These are phyloP conservation scores for Vaccinium macrocarpon DNA, from an alignment of 148 eudicot genomes.

Conservation along the genomic window DNA sequence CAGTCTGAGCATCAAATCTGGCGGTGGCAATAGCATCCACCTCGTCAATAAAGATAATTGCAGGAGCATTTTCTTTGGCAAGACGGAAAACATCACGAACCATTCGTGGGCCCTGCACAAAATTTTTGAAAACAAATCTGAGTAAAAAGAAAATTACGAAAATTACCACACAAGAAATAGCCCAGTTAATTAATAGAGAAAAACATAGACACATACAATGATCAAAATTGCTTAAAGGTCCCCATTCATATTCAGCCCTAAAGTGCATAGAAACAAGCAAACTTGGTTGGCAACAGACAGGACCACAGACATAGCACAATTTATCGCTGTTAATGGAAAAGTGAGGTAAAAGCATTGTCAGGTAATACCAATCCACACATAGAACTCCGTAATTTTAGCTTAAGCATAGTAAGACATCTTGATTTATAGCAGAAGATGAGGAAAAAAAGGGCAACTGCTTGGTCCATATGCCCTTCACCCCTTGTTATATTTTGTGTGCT, in stretches of 20 bases:
- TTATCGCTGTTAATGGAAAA: neutral
- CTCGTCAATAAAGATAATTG: slow-evolving; percentile 92
- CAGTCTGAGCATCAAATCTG: slow-evolving; percentile 97
- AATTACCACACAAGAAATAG: slow-evolving; percentile 6
- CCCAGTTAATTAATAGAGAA: neutral
- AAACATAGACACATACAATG: neutral
- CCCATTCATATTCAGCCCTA: neutral
- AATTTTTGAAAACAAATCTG: neutral
- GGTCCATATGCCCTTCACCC: too few relatives aligned
- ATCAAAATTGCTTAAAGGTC: neutral
- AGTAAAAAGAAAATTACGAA: neutral
- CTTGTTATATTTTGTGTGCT: neutral
- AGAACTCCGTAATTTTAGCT: neutral
- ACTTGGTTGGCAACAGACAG: neutral
- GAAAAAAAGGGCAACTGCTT: neutral
- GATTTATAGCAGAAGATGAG: too few relatives aligned
- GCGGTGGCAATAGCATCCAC: slow-evolving; percentile 97
- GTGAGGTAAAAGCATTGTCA: neutral
- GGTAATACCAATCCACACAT: neutral
- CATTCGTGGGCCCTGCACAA: slow-evolving; percentile 82
- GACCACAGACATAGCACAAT: too few relatives aligned
- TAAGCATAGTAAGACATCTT: neutral
- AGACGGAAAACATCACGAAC: slow-evolving; percentile 98
- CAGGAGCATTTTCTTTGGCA: slow-evolving; percentile 96
- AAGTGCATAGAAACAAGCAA: neutral